Percentiles rank a stretch among this genome's conserved stretches.
phyloP scores from a whole-genome alignment of 768 basidiomycete genomes.

The Rhizopogon rudus region DNA sequence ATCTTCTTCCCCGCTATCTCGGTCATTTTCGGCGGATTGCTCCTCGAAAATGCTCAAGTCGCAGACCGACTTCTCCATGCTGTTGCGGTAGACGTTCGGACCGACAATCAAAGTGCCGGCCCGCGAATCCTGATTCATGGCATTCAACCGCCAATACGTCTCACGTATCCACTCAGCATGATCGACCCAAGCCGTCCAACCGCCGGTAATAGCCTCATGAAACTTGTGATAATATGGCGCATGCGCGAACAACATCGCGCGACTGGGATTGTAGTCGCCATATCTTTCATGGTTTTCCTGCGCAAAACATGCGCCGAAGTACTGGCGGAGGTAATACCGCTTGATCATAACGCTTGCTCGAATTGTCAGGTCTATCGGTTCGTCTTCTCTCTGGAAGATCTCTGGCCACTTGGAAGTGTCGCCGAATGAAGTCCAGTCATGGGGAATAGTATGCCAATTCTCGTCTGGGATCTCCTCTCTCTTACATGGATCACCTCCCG shows the following conservation, averaged over 20 bases:
- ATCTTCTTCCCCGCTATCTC: neutral
- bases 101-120: neutral
- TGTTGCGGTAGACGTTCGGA: neutral
- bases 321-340: neutral
- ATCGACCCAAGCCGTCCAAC: neutral
- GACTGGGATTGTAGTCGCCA: neutral
- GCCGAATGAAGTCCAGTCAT: constrained; percentile 1
- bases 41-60: neutral
- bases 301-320: neutral
- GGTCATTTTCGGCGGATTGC: neutral
- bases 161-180: neutral
- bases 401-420: neutral
- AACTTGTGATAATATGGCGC: neutral
- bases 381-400: neutral
- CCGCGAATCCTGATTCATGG: neutral
- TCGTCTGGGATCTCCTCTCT: neutral
- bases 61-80: neutral
- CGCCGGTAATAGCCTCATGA: neutral
- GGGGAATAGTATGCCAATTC: neutral
- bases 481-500: neutral
- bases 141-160: neutral
- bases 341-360: neutral
- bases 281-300: neutral
- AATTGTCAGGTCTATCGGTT: neutral
- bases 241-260: neutral